Base-by-base conservation (phyloP, 2,329 filamentous ascomycete genomes). In the Phoma sp. region DNA sequence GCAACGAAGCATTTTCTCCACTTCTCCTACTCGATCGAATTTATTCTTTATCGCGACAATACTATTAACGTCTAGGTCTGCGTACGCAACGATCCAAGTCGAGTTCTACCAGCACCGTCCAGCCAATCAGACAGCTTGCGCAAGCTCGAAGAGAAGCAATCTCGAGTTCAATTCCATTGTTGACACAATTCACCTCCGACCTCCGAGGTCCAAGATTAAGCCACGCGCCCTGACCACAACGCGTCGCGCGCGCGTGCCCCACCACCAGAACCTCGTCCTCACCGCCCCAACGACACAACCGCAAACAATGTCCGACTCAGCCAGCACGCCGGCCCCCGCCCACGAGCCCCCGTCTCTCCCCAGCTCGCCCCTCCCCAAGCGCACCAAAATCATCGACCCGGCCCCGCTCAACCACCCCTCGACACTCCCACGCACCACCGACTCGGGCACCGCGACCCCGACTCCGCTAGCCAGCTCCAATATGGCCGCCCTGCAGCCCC, bases 291-390 rank as follows among this genome's bases (percentile, higher is more conserved):
- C 22, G 22, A 24, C 22, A 24, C 29, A 31, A 41, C 43, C 51
- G 10, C 32, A 32, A 38, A 57, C 58, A 53, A 70, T 67, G 62
- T 59, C 65, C 21, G 37, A 60, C 51, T 50, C 53, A 49, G 47
- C 63, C 52, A 52, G 61, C 49, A 73, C 70, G 6, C 72, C 73
- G 24, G 54, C 66, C 8, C 62, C 64, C n/a, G 39, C 51, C 53
- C 73, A 75, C 68, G 70, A 73, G 39, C 71, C 72, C 1, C 85
- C 86, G 41, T 85, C 85, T 47, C 82, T 87, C 22, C 88, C 88
- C 36, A 83, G 84, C 53, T 93, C 90, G 8, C 92, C 91, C 25
- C 86, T 91, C 24, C 83, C 91, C 43, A 96, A 96, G 81, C 87
- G 91, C 72, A 84, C 89, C 69, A 95, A 92, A 81, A 85, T 86